Evolutionary conservation across 148 eudicot species (phyloP).

Genomic region (Nyssa sinensis): DNA sequence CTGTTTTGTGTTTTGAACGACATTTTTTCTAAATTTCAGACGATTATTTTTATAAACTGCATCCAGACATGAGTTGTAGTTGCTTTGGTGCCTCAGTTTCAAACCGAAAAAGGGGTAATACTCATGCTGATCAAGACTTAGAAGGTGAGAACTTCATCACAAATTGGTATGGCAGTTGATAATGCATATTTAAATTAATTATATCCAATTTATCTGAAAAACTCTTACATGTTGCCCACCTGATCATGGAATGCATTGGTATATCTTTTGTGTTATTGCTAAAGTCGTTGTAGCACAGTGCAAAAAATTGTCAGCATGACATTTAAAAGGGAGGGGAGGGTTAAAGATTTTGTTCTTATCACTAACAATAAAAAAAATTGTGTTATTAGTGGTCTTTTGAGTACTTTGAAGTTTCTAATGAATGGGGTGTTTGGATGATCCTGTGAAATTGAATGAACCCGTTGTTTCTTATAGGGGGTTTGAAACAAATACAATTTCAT

Average conservation of each 20-base stretch:
- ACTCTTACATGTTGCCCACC: not conserved
- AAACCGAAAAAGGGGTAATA: slow-evolving; percentile 20
- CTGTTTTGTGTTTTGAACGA: too few species aligned
- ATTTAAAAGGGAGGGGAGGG: too few species aligned
- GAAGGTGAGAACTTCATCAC: slow-evolving; percentile 36
- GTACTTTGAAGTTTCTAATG: not conserved
- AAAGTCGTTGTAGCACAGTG: too few species aligned
- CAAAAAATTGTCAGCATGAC: too few species aligned
- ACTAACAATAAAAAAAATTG: too few species aligned
- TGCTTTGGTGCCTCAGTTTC: slow-evolving; percentile 43
- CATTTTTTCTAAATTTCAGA: not conserved
- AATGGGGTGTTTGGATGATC: not conserved
- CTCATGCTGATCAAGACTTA: slow-evolving; percentile 25
- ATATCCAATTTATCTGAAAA: not conserved
- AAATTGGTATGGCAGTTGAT: not conserved
- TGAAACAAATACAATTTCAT: not conserved
- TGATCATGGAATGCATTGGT: not conserved
- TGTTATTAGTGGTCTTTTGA: too few species aligned
- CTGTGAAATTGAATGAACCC: not conserved
- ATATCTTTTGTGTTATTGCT: not conserved
- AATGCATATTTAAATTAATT: not conserved
- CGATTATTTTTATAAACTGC: too few species aligned
- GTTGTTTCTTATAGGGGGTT: not conserved
- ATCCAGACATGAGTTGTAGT: slow-evolving; percentile 47
- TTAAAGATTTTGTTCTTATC: too few species aligned